phyloP scores from a whole-genome alignment of 768 basidiomycete species.

The Suillus paluster region DNA sequence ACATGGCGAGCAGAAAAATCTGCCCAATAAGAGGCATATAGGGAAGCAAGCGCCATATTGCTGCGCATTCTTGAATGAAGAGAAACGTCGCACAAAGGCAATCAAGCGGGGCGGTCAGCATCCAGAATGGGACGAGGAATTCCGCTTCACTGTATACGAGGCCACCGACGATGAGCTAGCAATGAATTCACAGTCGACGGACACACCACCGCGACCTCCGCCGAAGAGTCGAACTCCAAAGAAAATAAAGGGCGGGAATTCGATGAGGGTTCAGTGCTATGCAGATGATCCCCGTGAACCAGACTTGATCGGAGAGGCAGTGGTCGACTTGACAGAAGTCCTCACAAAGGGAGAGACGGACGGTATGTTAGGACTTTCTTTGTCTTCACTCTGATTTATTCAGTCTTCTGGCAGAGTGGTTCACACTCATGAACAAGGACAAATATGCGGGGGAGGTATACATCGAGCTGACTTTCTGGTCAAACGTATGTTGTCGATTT shows the following conservation, averaged over 20 bases:
- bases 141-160: conserved; percentile 89
- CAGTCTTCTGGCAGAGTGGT: conserved; percentile 75
- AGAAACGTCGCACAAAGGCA: conserved; percentile 89
- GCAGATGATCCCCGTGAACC: conserved; percentile 97
- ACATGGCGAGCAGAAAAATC: conserved; percentile 64
- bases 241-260: conserved; percentile 71
- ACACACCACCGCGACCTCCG: conserved; percentile 70
- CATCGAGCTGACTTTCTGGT: conserved; percentile 96
- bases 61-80: conserved; percentile 73
- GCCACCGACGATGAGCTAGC: conserved; percentile 62
- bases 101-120: conserved; percentile 97
- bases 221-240: conserved; percentile 54
- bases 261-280: conserved; percentile 84
- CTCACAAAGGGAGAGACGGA: conserved; percentile 96
- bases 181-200: conserved; percentile 43
- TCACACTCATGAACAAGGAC: conserved; percentile 85
- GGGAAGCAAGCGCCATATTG: conserved; percentile 99
- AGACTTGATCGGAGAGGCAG: conserved; percentile 90
- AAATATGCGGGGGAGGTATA: conserved; percentile 96
- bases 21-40: conserved; percentile 90
- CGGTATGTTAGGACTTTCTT: conserved; percentile 56
- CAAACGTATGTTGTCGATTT: conserved; percentile 62
- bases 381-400: conserved; percentile 15
- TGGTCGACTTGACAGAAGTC: conserved; percentile 87
- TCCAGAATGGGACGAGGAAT: conserved; percentile 98